Evolutionary conservation across 768 basidiomycete genomes (phyloP), one percentile per base, ranked within the genome.

Genomic region (Coprinopsis marcescibilis): DNA sequence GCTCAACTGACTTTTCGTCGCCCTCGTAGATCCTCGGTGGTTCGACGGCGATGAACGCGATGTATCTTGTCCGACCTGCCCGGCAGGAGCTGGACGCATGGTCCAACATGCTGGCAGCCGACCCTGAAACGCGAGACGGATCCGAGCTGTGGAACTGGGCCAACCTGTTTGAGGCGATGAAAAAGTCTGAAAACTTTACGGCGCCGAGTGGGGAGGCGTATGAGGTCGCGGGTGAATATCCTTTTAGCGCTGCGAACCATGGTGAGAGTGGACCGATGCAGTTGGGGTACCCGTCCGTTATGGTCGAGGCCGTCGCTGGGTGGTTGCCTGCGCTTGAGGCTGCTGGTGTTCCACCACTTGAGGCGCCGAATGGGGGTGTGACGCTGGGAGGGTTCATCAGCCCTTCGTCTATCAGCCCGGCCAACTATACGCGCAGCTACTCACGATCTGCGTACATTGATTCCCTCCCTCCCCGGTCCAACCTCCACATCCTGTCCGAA

Each of bases 371-470:
- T 56, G 68, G 70, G 35, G 78, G 78, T 21, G 55, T 67, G 19
- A 70, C 69, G 50, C 68, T 71, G 58, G 76, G 80, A 48, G 64
- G 68, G 4, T 77, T 76, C 56, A 69, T 84, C 56, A 69, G 80
- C 0, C 72, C 80, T 3, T 74, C 73, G 4, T 68, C 72, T 5
- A 79, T 87, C 57, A 84, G 84, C 62, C 76, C 77, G 1, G 46
- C 66, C 21, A 83, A 82, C 63, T 77, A 74, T 67, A 81, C 80
- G 11, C 73, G 83, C 37, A 80, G 77, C 1, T 83, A 83, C 63
- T 69, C 81, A n/a, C 71, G 75, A 48, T 73, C 80, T 0, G 82
- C 76, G 2, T 83, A 83, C 67, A 78, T 83, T 59, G 78, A 81
- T 61, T 67, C 78, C 2, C 64, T 80, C 13, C 75, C 80, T 2